Evolutionary conservation across 257 asterid species (phyloP).

Genomic region (Verbena officinalis): DNA sequence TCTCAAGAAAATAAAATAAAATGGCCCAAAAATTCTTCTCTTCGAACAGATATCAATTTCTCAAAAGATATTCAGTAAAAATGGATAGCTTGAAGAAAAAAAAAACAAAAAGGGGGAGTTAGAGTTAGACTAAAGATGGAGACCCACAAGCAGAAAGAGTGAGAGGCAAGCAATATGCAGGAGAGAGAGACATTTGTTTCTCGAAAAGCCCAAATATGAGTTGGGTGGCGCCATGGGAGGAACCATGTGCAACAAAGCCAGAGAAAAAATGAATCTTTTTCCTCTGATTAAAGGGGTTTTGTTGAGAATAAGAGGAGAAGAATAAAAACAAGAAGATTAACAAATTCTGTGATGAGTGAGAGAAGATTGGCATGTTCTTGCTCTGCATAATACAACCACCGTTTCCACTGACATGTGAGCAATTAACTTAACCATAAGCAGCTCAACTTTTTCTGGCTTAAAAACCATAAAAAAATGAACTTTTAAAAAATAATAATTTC

Average conservation of each 20-base stretch:
- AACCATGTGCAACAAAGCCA: slow-evolving; percentile 40
- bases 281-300: slow-evolving; percentile 28
- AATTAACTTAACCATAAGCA: slow-evolving; percentile 42
- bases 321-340: slow-evolving; percentile 26
- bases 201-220: slow-evolving; percentile 39
- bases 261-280: slow-evolving; percentile 11
- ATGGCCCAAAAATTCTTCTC: slow-evolving; percentile 24
- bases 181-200: slow-evolving; percentile 35
- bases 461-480: slow-evolving; percentile 23
- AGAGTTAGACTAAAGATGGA: slow-evolving; percentile 48
- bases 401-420: slow-evolving; percentile 64
- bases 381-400: slow-evolving; percentile 38
- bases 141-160: slow-evolving; percentile 67
- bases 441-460: slow-evolving; percentile 12
- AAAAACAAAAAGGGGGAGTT: slow-evolving; percentile 36
- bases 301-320: slow-evolving; percentile 22
- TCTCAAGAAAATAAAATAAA: slow-evolving; percentile 22
- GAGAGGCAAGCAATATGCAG: slow-evolving; percentile 59
- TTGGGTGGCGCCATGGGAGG: slow-evolving; percentile 36
- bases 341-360: slow-evolving; percentile 29
- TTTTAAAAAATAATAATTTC: no score
- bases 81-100: slow-evolving; percentile 54
- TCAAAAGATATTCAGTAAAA: slow-evolving; percentile 29
- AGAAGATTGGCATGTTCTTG: slow-evolving; percentile 50
- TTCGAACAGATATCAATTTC: no score